Evolutionary conservation across 306 rosid species (phyloP), one percentile per base, ranked within the genome.

Genomic region (Malus sylvestris): DNA sequence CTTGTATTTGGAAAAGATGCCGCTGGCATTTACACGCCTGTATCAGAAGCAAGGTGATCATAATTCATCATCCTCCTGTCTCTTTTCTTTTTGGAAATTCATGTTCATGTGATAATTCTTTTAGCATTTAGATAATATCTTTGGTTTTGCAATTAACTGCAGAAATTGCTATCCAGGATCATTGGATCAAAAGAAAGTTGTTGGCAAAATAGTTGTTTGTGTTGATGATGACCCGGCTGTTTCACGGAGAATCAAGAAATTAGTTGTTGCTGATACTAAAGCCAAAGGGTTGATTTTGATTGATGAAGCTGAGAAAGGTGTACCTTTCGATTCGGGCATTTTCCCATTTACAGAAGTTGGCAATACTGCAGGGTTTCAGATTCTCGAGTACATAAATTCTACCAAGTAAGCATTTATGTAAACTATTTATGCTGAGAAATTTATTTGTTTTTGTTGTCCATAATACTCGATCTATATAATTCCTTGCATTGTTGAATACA

Each of bases 161-260:
- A 92, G 98, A 72, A 90, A 92, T 49, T 95, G 98, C 81, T 78
- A 77, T 78, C 98, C 97, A 20, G 97, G 97, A 79, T 95, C 98
- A 16, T 64, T 95, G 73, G 97, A 95, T 81, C 81, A 78, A 64
- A 80, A 72, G 64, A 95, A 92, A 72, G 80, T 83, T 29, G 89
- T 83, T 40, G 97, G 92, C 1, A 89, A 85, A 75, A 89, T 95
- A 65, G 96, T 95, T 52, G 87, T 95, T 42, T 95, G 98, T 68
- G 79, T 76, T 70, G 76, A 78, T 6, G 88, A 86, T 52, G 91
- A 90, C 51, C 83, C 83, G 4, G 67, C 68, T 38, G 75, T 86
- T 80, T 71, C 96, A 80, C 86, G 93, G 68, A 12, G 67, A 79
- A 85, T 90, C 85, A 95, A 89, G 90, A 89, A 87, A 84, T 80